Percentiles rank a stretch among this genome's conserved stretches.
Evolutionary conservation across 2,329 filamentous ascomycete species (phyloP).

Genomic region (Verticillium zaregamsianum): DNA sequence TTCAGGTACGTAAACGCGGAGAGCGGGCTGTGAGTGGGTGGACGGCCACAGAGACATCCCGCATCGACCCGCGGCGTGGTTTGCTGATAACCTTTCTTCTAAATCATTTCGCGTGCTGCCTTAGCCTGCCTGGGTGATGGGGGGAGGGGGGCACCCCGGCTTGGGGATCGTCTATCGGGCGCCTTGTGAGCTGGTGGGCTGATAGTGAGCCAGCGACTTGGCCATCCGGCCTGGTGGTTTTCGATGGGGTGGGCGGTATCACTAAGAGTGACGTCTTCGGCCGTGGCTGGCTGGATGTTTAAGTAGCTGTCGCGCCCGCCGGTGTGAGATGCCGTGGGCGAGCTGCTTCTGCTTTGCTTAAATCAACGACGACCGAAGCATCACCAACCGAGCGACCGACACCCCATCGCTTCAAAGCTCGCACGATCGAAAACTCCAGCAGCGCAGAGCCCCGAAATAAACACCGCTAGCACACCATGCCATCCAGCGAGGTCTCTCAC

Average conservation of each 20-base stretch:
- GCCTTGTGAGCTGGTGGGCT: neutral
- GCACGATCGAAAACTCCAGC: neutral
- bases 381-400: neutral
- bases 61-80: neutral
- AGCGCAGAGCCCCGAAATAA: too few relatives aligned
- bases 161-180: neutral
- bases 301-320: neutral
- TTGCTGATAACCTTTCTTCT: neutral
- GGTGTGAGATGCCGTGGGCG: too few relatives aligned
- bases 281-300: neutral
- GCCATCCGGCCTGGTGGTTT: neutral
- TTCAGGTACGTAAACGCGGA: constrained; percentile 30
- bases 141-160: neutral
- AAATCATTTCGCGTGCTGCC: neutral
- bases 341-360: neutral
- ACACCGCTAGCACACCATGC: constrained; percentile 19
- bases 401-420: too few relatives aligned
- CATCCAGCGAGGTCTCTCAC: constrained; percentile 49
- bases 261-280: neutral
- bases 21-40: constrained; percentile 7
- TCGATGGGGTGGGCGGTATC: neutral
- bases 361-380: neutral
- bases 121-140: neutral
- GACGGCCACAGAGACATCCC: constrained; percentile 4
- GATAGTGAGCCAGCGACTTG: neutral